Percentiles rank a stretch among this genome's conserved stretches.
Conservation (phyloP, 2,329 filamentous ascomycete genomes). For the Teratosphaeria viscida region DNA sequence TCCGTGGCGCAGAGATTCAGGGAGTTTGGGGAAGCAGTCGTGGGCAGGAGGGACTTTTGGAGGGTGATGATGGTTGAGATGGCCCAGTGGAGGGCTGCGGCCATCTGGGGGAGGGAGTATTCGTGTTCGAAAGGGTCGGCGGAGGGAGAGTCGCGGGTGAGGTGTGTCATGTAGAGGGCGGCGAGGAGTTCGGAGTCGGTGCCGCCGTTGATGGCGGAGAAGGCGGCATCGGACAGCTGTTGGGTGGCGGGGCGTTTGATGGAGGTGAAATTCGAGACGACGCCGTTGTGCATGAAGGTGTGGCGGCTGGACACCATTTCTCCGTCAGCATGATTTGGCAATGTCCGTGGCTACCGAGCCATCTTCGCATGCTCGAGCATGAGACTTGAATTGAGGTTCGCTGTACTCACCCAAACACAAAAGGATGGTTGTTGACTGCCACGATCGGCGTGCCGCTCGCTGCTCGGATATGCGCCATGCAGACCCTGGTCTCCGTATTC, state of each 20-base stretch:
- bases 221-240: constrained; percentile 38
- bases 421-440: constrained; percentile 45
- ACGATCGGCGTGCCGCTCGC: constrained; percentile 39
- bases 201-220: constrained; percentile 38
- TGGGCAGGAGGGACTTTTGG: constrained; percentile 34
- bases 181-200: constrained; percentile 45
- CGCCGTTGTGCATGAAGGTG: constrained; percentile 48
- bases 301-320: constrained; percentile 25
- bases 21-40: constrained; percentile 35
- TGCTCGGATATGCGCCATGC: constrained; percentile 45
- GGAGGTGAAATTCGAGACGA: constrained; percentile 35
- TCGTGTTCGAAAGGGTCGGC: constrained; percentile 24
- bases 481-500: constrained; percentile 41
- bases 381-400: background rate
- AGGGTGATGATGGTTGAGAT: constrained; percentile 36
- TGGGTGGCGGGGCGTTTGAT: constrained; percentile 39
- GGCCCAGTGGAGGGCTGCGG: constrained; percentile 31
- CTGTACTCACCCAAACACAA: constrained; percentile 35
- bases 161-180: constrained; percentile 39
- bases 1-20: constrained; percentile 45
- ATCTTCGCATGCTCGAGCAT: background rate
- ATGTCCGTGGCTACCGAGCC: background rate
- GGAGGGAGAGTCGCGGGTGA: constrained; percentile 22
- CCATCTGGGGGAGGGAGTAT: constrained; percentile 35
- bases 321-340: background rate